phyloP scores from a whole-genome alignment of 352 stramenopile genomes.

The Globisporangium middletonii region DNA sequence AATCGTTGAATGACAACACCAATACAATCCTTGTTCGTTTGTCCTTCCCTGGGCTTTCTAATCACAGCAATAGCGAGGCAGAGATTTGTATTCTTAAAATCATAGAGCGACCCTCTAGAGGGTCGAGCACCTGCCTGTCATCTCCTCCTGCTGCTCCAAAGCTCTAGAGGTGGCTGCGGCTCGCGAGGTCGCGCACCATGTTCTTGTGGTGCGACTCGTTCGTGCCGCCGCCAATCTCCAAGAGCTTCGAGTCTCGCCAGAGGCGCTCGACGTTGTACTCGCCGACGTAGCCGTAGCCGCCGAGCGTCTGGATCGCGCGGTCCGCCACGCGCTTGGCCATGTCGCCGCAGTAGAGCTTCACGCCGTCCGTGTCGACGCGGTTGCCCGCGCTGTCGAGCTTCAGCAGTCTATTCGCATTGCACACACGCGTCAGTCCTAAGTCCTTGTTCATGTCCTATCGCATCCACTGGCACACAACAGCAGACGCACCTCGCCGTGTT shows the following conservation, averaged over 20 bases:
- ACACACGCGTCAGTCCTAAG: background rate
- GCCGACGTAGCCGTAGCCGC: constrained; percentile 98
- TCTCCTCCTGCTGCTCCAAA: no score
- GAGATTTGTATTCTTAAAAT: no score
- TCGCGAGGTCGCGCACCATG: constrained; percentile 88
- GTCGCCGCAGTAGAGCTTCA: constrained; percentile 97
- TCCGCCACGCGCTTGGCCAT: constrained; percentile 98
- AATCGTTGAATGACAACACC: no score
- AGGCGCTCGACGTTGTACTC: constrained; percentile 98
- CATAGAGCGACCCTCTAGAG: no score
- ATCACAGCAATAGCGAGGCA: no score
- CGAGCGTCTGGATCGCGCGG: constrained; percentile 96
- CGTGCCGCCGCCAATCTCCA: constrained; percentile 99
- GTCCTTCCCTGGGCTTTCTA: no score
- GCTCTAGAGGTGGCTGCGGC: constrained; percentile 31
- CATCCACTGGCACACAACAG: background rate
- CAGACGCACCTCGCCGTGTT: constrained; percentile 78
- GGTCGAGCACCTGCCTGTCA: no score
- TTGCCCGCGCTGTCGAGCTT: constrained; percentile 95
- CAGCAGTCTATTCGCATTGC: constrained; percentile 62
- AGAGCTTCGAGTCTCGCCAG: constrained; percentile 97
- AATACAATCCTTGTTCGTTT: no score
- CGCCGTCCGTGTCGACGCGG: constrained; percentile 96
- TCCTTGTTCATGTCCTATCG: no score
- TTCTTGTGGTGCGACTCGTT: constrained; percentile 99